Conservation (phyloP, 1,139 yeast species). For the Candida neerlandica region DNA sequence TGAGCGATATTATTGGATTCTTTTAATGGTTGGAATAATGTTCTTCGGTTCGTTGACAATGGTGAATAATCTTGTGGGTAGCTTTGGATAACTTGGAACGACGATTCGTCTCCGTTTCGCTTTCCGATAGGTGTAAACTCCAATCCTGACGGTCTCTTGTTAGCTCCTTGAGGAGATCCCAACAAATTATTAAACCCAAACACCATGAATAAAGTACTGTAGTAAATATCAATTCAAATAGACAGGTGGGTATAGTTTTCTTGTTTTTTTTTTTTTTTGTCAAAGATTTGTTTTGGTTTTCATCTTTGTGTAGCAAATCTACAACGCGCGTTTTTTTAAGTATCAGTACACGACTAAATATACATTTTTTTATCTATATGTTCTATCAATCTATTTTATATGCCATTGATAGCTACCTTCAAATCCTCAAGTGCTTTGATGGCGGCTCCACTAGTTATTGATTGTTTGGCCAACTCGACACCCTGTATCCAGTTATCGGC, state of each 20-base stretch:
- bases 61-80: slow-evolving; percentile 11
- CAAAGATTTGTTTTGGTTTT: too few species aligned
- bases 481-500: slow-evolving; percentile 76
- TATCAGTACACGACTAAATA: too few species aligned
- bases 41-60: slow-evolving; percentile 9
- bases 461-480: slow-evolving; percentile 67
- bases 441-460: slow-evolving; percentile 72
- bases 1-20: slow-evolving; percentile 9
- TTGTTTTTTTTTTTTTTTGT: too few species aligned
- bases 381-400: too few species aligned
- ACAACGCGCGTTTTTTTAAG: too few species aligned
- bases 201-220: neutral
- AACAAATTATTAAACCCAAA: slow-evolving; percentile 2
- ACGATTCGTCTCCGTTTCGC: slow-evolving; percentile 5
- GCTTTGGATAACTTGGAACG: slow-evolving; percentile 16
- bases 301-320: too few species aligned
- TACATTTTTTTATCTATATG: neutral
- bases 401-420: neutral
- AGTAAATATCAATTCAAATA: neutral
- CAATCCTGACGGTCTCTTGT: neutral
- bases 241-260: too few species aligned
- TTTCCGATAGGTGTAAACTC: slow-evolving; percentile 18
- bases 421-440: slow-evolving; percentile 58
- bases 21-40: slow-evolving; percentile 14
- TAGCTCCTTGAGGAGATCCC: slow-evolving; percentile 3